Percentiles rank a stretch among this genome's conserved stretches.
Conservation (phyloP, 768 basidiomycete species). For the Flagelloscypha sp. region DNA sequence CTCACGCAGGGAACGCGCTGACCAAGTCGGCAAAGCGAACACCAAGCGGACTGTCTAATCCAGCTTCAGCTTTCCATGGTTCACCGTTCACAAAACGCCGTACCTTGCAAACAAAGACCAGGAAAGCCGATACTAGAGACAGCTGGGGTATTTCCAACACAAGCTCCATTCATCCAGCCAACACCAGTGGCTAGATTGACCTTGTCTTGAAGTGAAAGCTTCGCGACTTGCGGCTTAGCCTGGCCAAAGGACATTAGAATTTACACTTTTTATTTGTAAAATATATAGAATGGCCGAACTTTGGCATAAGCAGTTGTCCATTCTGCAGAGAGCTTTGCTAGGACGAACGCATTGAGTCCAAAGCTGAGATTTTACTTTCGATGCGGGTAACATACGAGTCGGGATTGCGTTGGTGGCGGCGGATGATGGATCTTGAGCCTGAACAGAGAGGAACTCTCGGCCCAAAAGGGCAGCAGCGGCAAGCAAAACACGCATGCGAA, state of each 20-base stretch:
- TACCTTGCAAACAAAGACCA: constrained; percentile 23
- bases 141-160: constrained; percentile 20
- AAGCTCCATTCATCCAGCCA: too few relatives aligned
- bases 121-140: constrained; percentile 16
- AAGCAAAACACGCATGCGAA: too few relatives aligned
- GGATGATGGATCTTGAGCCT: too few relatives aligned
- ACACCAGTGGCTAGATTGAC: constrained; percentile 51
- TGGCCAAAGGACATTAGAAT: too few relatives aligned
- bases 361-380: too few relatives aligned
- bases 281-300: constrained; percentile 12
- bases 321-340: constrained; percentile 13
- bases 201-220: constrained; percentile 48
- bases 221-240: constrained; percentile 41
- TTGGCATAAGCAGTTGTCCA: constrained; percentile 29
- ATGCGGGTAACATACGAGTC: too few relatives aligned
- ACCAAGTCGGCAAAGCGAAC: constrained; percentile 19
- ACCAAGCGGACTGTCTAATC: constrained; percentile 20
- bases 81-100: neutral
- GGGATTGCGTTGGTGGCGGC: too few relatives aligned
- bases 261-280: too few relatives aligned
- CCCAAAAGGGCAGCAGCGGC: too few relatives aligned
- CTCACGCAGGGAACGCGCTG: constrained; percentile 23
- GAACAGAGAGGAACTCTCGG: too few relatives aligned
- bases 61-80: neutral
- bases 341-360: too few relatives aligned